Conservation (phyloP, 1,284 basidiomycete species). For the Heterobasidion annosum region DNA sequence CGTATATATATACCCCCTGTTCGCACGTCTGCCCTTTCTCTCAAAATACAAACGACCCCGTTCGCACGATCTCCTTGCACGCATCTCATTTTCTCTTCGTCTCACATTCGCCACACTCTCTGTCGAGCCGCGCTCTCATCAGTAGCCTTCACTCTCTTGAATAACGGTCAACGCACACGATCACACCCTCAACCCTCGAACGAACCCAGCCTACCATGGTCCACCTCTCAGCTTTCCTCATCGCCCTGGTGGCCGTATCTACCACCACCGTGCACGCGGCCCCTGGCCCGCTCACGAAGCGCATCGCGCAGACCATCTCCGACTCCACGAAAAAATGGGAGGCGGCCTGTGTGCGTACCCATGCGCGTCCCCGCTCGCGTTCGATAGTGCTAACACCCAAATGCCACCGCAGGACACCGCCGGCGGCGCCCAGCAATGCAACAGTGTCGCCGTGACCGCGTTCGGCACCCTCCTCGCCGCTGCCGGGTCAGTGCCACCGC, state of each 20-base stretch:
- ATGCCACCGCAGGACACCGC: conserved; percentile 26
- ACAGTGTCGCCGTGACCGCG: conserved; percentile 39
- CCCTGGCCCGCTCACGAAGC: conserved; percentile 22
- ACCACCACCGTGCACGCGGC: conserved; percentile 6
- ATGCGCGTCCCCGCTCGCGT: background rate
- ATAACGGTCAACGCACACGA: background rate
- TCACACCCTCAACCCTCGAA: background rate
- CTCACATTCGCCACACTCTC: background rate
- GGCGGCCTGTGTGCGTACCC: conserved; percentile 24
- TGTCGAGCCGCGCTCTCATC: background rate
- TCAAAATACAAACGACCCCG: background rate
- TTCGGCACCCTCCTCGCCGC: conserved; percentile 47
- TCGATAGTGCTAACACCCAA: background rate
- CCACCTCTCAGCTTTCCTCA: conserved; percentile 12
- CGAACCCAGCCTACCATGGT: conserved; percentile 9
- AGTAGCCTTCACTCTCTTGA: background rate
- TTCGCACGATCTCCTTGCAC: background rate
- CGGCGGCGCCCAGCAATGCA: conserved; percentile 45
- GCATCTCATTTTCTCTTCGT: background rate
- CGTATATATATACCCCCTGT: background rate
- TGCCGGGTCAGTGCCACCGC: conserved; percentile 22
- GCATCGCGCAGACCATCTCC: conserved; percentile 30
- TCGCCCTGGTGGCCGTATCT: conserved; percentile 7
- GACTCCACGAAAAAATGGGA: conserved; percentile 31
- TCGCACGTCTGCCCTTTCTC: background rate